A percentile compares a stretch with the other conserved stretches of the same genome.
Evolutionary conservation across 305 asterid genomes (phyloP).

Genomic region (Solanum aculeatissimum): DNA sequence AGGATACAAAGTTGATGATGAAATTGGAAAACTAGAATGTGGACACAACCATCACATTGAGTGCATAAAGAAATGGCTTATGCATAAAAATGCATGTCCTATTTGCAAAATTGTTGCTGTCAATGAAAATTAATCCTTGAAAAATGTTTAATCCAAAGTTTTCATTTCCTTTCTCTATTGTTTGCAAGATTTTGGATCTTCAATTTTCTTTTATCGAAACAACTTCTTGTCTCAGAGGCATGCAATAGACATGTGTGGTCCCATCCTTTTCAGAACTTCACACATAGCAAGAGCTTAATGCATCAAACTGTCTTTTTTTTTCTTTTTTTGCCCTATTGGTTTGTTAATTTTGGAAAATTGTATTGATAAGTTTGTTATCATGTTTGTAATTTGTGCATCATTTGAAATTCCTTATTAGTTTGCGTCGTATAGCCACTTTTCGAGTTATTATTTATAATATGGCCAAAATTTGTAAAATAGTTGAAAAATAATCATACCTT

Average conservation of each 20-base stretch:
- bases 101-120: slow-evolving; percentile 40
- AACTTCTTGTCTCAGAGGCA: not conserved
- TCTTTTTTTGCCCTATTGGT: no score
- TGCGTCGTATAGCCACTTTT: no score
- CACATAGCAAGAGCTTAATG: no score
- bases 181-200: not conserved
- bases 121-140: not conserved
- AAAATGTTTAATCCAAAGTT: not conserved
- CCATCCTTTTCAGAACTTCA: no score
- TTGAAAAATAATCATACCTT: no score
- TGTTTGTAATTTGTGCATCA: no score
- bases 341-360: not conserved
- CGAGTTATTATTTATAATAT: no score
- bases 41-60: slow-evolving; percentile 51
- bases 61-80: slow-evolving; percentile 66
- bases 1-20: slow-evolving; percentile 21
- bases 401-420: not conserved
- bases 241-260: no score
- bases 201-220: not conserved
- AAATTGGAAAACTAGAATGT: slow-evolving; percentile 33
- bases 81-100: slow-evolving; percentile 46
- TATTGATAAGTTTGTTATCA: not conserved
- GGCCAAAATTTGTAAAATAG: no score
- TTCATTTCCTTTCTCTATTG: not conserved
- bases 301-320: no score